These are phyloP conservation scores for Sporothrix pallida DNA, from an alignment of 2,329 filamentous ascomycete genomes.

Conservation along the genomic window DNA sequence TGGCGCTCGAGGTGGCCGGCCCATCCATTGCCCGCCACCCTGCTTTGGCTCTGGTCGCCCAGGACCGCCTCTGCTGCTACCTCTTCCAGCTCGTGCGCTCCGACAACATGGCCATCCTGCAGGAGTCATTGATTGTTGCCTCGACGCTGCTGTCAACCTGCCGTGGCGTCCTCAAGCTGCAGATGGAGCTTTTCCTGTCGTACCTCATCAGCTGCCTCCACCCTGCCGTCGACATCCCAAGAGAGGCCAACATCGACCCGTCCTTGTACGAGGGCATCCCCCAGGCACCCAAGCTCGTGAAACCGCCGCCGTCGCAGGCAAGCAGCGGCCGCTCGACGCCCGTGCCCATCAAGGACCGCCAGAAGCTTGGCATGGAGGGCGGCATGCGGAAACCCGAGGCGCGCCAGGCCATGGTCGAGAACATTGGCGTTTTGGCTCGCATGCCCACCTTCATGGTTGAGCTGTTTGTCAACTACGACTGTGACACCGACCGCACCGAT, in stretches of 20 bases:
- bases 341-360: slow-evolving; percentile 87
- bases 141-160: slow-evolving; percentile 91
- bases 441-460: slow-evolving; percentile 96
- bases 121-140: slow-evolving; percentile 89
- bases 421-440: slow-evolving; percentile 84
- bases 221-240: slow-evolving; percentile 90
- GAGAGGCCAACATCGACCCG: slow-evolving; percentile 87
- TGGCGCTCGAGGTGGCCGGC: slow-evolving; percentile 93
- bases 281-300: slow-evolving; percentile 85
- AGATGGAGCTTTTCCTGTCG: slow-evolving; percentile 94
- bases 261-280: slow-evolving; percentile 92
- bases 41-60: slow-evolving; percentile 82
- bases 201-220: slow-evolving; percentile 95
- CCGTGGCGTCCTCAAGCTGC: slow-evolving; percentile 85
- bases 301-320: slow-evolving; percentile 73
- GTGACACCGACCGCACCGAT: slow-evolving; percentile 87
- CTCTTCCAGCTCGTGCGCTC: slow-evolving; percentile 95
- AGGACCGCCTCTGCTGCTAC: slow-evolving; percentile 91
- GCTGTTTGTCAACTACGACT: slow-evolving; percentile 97
- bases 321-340: slow-evolving; percentile 86
- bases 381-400: slow-evolving; percentile 92
- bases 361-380: slow-evolving; percentile 90
- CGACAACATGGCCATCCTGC: slow-evolving; percentile 93
- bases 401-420: slow-evolving; percentile 97
- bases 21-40: slow-evolving; percentile 94